Percentiles rank a stretch among this genome's conserved stretches.
Conservation (phyloP, 2,329 filamentous ascomycete species). For the Penicillium janthinellum region DNA sequence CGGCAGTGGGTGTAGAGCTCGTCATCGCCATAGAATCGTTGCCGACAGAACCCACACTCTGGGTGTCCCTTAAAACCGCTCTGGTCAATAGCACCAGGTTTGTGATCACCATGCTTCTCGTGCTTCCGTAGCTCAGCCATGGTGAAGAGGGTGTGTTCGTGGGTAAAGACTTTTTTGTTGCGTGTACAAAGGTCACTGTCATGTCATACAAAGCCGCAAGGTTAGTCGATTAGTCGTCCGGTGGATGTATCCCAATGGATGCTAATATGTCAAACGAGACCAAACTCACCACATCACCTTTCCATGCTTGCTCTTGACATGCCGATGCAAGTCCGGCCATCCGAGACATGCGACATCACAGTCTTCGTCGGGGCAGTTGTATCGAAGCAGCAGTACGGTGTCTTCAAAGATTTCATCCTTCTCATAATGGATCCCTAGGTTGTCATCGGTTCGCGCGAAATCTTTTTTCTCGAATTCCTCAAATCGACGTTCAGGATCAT, state of each 20-base stretch:
- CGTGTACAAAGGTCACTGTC: slow-evolving; percentile 78
- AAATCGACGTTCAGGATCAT: slow-evolving; percentile 77
- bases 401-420: slow-evolving; percentile 88
- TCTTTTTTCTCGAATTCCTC: slow-evolving; percentile 77
- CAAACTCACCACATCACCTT: slow-evolving; percentile 73
- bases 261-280: neutral
- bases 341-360: slow-evolving; percentile 85
- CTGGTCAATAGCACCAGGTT: slow-evolving; percentile 84
- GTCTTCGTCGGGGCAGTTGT: slow-evolving; percentile 85
- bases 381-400: slow-evolving; percentile 81
- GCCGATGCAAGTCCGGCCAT: slow-evolving; percentile 75
- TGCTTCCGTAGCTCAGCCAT: slow-evolving; percentile 79
- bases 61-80: slow-evolving; percentile 96
- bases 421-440: slow-evolving; percentile 89
- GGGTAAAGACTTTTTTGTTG: slow-evolving; percentile 97
- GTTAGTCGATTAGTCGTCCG: neutral
- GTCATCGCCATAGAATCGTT: slow-evolving; percentile 93
- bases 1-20: slow-evolving; percentile 93
- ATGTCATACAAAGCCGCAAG: neutral
- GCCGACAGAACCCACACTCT: slow-evolving; percentile 86
- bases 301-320: slow-evolving; percentile 79
- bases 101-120: slow-evolving; percentile 87
- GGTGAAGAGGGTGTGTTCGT: slow-evolving; percentile 93
- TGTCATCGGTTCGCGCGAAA: slow-evolving; percentile 76
- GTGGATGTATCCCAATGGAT: neutral